Evolutionary conservation across 2,329 filamentous ascomycete species (phyloP), one percentile per base, ranked within the genome.

Genomic region (Monosporascus sp.): DNA sequence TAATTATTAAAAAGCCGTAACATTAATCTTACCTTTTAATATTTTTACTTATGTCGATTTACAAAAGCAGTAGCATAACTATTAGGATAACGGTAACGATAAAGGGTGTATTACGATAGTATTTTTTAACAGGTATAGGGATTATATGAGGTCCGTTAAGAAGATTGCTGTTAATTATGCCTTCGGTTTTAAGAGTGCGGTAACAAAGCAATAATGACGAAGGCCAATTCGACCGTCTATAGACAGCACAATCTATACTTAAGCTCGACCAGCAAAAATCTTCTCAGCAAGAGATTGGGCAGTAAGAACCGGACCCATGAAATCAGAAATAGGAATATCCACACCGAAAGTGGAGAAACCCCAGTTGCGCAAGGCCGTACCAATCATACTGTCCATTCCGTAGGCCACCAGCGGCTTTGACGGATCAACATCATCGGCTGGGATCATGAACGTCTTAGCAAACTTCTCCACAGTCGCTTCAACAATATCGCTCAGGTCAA

Each of bases 311-410:
- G 50, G 53, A 6, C 53, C 50, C 53, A 55, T 55, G 48, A 55
- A 55, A 37, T 55, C 53, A 9, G 53, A 55, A 20, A 49, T 44
- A 24, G 53, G 53, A 24, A 55, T 43, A 34, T 55, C 50, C 4
- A 55, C 53, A 16, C 53, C 53, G 19, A 55, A 55, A 34, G 47
- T 52, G 19, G 53, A 55, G 50, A 55, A 57, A n/a, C 40, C 51
- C 55, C 53, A 57, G 34, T 55, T 57, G 19, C 55, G 55, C 40
- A 57, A 43, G 19, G 52, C 55, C 22, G 55, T 55, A 6, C 55
- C 53, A 17, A 57, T 57, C 55, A 57, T 57, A 17, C 55, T 57
- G 26, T 57, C 55, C 55, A 57, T 55, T 2, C 55, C 55, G 49
- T 57, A 57, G 8, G 52, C 53, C 38, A 55, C 50, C 48, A 55